Evolutionary conservation across 2,329 filamentous ascomycete species (phyloP), one percentile per base, ranked within the genome.

Genomic region (Coniella vitis): DNA sequence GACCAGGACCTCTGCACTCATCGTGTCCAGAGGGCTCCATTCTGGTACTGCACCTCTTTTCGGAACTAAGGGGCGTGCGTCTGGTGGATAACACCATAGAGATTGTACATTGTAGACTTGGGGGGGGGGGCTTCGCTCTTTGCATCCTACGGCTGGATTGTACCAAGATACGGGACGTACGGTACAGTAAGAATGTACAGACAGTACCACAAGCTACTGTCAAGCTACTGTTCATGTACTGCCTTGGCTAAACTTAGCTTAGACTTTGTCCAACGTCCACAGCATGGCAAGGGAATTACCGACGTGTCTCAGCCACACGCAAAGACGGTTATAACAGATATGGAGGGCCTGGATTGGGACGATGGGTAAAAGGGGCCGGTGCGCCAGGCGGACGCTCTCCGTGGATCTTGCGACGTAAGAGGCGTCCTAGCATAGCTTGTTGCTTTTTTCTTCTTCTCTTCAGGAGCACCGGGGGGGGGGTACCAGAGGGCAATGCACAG

Each of bases 11-110:
- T 29, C 5, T 10, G 25, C 25, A 29, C 25, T 5, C 25, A 29
- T 29, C 25, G 25, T 5, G 45, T 31, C 40, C 38, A 31, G 44
- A 39, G 36, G 34, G 44, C 31, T 41, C 48, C 22, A 37, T 53
- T 35, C 36, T 51, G 44, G 51, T 47, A 52, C 40, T 53, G 48
- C 48, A 41, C 45, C 44, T 38, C 5, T 29, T 29, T 10, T 29
- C 10, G 5, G 25, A 29, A 29, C 5, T 10, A 29, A 10, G 25
- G 25, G 25, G 25, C 25, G 25, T 5, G 25, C 10, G 10, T 29
- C 25, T 29, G 25, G 25, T 29, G 25, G 25, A 29, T 29, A 29
- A 29, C 25, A 5, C 25, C 25, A 29, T 5, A 29, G 25, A 10
- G 25, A 29, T n/a, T n/a, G n/a, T n/a, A n/a, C n/a, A n/a, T n/a